Evolutionary conservation across 164 flowering plant species (phyloP).

Genomic region (Malania oleifera): DNA sequence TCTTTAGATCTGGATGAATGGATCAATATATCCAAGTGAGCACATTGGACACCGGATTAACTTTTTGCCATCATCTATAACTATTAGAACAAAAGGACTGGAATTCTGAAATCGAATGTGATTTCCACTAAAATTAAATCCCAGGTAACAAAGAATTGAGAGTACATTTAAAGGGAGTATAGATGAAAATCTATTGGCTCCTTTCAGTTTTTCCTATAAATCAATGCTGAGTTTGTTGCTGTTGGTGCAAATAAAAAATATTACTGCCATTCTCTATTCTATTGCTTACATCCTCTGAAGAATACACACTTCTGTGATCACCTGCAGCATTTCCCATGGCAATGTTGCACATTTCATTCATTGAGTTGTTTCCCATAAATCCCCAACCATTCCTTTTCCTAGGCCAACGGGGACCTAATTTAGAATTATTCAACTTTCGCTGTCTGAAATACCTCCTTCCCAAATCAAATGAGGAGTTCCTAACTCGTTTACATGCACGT

Average conservation of each 20-base stretch:
- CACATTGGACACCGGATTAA: neutral
- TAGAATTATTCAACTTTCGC: slow-evolving; percentile 51
- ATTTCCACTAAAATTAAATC: slow-evolving; percentile 14
- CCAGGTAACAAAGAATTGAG: slow-evolving; percentile 23
- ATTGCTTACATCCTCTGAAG: slow-evolving; percentile 24
- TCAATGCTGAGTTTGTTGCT: slow-evolving; percentile 31
- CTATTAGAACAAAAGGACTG: slow-evolving; percentile 1
- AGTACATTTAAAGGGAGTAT: slow-evolving; percentile 16
- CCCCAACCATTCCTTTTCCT: slow-evolving; percentile 38
- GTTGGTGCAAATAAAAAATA: slow-evolving; percentile 25
- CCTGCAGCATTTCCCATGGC: slow-evolving; percentile 26
- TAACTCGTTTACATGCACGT: slow-evolving; percentile 22
- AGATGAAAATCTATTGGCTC: slow-evolving; percentile 9
- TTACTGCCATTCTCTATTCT: slow-evolving; percentile 20
- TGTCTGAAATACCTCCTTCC: slow-evolving; percentile 62
- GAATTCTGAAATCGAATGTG: neutral
- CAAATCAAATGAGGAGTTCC: slow-evolving; percentile 33
- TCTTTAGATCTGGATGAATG: slow-evolving; percentile 18
- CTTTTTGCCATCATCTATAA: neutral
- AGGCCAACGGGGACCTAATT: slow-evolving; percentile 41
- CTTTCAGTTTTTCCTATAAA: slow-evolving; percentile 19
- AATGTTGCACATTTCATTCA: slow-evolving; percentile 23
- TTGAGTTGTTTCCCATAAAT: slow-evolving; percentile 26
- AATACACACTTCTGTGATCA: slow-evolving; percentile 16
- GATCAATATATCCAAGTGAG: slow-evolving; percentile 8